Evolutionary conservation across 1,139 yeast genomes (phyloP).

Genomic region (Geotrichum cucujoidarum): DNA sequence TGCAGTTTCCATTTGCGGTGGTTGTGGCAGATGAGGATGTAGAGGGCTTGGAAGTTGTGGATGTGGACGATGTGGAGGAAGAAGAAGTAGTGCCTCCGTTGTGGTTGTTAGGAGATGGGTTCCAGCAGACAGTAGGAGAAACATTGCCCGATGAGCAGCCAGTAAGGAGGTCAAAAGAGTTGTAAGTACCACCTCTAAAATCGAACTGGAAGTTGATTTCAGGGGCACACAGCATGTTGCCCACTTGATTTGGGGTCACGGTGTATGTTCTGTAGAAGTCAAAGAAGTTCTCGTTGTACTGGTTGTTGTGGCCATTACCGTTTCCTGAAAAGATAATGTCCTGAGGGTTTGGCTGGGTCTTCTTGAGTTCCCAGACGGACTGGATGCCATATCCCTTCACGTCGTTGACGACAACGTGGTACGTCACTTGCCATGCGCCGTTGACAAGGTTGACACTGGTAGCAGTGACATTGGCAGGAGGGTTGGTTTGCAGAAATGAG

Average conservation of each 20-base stretch:
- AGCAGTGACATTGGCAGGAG: conserved; percentile 10
- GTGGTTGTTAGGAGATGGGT: conserved; percentile 3
- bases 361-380: conserved; percentile 8
- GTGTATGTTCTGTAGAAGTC: conserved; percentile 16
- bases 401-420: conserved; percentile 5
- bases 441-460: conserved; percentile 3
- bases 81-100: background rate
- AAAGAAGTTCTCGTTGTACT: conserved; percentile 14
- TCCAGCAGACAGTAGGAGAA: conserved; percentile 21
- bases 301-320: conserved; percentile 10
- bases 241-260: conserved; percentile 9
- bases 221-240: conserved; percentile 20
- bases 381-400: background rate
- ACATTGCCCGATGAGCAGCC: conserved; percentile 17
- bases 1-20: background rate
- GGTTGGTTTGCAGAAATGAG: background rate
- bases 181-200: conserved; percentile 13
- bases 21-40: conserved; percentile 16
- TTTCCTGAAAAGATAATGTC: conserved; percentile 9
- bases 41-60: background rate
- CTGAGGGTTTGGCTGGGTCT: conserved; percentile 8
- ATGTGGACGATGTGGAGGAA: background rate
- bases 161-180: conserved; percentile 13
- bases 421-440: conserved; percentile 13
- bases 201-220: conserved; percentile 14